Evolutionary conservation across 495 filamentous ascomycete species (phyloP).

Genomic region (Penicillium tannophilum): DNA sequence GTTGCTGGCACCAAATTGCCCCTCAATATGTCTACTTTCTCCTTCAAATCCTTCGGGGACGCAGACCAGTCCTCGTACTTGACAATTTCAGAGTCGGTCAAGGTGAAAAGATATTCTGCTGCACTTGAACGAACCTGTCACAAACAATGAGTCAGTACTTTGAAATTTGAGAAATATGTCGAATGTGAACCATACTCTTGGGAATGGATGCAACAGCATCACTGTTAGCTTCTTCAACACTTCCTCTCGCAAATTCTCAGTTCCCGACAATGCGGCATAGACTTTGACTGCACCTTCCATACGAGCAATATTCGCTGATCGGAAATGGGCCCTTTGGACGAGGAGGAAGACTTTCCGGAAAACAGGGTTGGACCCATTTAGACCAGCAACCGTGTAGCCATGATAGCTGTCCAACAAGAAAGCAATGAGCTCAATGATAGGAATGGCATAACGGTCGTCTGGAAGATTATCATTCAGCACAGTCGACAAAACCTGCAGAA

Average conservation of each 20-base stretch:
- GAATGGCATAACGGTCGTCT: conserved; percentile 72
- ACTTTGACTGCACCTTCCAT: conserved; percentile 76
- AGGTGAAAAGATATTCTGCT: conserved; percentile 43
- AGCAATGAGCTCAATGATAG: conserved; percentile 71
- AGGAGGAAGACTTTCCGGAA: conserved; percentile 64
- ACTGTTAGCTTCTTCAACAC: conserved; percentile 57
- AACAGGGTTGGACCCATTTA: conserved; percentile 28
- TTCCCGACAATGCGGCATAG: conserved; percentile 65
- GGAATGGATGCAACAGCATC: conserved; percentile 66
- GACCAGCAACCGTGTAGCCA: conserved; percentile 29
- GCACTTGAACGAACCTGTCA: conserved; percentile 38
- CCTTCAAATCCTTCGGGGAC: conserved; percentile 42
- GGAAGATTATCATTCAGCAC: conserved; percentile 49
- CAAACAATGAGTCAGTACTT: conserved; percentile 2
- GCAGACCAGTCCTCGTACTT: conserved; percentile 47
- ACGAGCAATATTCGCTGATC: conserved; percentile 75
- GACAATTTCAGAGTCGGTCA: conserved; percentile 34
- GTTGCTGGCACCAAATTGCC: conserved; percentile 11
- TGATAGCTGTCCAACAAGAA: conserved; percentile 68
- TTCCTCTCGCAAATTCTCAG: conserved; percentile 41
- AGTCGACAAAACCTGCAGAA: conserved; percentile 45
- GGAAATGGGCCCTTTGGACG: conserved; percentile 78
- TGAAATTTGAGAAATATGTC: not conserved
- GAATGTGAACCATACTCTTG: conserved; percentile 48
- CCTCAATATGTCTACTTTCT: conserved; percentile 36